These are phyloP conservation scores for Pyrenochaeta sp. DNA, from an alignment of 2,329 filamentous ascomycete species.

Conservation along the genomic window DNA sequence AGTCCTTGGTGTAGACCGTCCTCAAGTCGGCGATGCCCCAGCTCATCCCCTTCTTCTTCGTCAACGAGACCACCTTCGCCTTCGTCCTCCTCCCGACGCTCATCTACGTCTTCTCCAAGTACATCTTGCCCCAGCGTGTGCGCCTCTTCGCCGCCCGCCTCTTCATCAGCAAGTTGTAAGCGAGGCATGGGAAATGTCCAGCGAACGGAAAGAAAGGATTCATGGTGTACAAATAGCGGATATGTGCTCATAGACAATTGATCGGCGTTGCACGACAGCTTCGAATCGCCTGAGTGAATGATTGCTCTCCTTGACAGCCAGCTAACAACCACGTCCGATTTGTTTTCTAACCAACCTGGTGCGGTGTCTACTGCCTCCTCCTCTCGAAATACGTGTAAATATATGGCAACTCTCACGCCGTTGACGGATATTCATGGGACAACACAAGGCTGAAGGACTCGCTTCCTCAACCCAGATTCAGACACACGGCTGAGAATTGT, in stretches of 20 bases:
- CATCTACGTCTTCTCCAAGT: constrained; percentile 55
- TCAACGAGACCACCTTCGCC: constrained; percentile 53
- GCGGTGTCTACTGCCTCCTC: too few species aligned
- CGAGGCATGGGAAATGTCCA: constrained; percentile 2
- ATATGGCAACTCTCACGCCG: too few species aligned
- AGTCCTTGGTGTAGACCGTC: constrained; percentile 40
- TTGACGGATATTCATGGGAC: too few species aligned
- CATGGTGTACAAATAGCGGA: constrained; percentile 43
- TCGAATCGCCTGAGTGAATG: background rate
- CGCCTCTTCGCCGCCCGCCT: constrained; percentile 51
- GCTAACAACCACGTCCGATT: too few species aligned
- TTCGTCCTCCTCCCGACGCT: constrained; percentile 52
- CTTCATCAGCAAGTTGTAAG: constrained; percentile 56
- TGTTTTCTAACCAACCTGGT: too few species aligned
- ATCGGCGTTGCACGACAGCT: constrained; percentile 30
- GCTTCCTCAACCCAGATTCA: too few species aligned
- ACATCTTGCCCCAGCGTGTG: constrained; percentile 52
- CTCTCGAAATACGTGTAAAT: too few species aligned
- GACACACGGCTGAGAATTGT: too few species aligned
- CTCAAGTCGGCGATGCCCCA: constrained; percentile 55
- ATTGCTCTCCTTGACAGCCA: too few species aligned
- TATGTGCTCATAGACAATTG: constrained; percentile 46
- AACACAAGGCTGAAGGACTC: too few species aligned
- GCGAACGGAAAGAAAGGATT: constrained; percentile 14
- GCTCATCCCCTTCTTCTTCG: constrained; percentile 56